phyloP scores from a whole-genome alignment of 352 stramenopile genomes.

The Pythium angustatum region DNA sequence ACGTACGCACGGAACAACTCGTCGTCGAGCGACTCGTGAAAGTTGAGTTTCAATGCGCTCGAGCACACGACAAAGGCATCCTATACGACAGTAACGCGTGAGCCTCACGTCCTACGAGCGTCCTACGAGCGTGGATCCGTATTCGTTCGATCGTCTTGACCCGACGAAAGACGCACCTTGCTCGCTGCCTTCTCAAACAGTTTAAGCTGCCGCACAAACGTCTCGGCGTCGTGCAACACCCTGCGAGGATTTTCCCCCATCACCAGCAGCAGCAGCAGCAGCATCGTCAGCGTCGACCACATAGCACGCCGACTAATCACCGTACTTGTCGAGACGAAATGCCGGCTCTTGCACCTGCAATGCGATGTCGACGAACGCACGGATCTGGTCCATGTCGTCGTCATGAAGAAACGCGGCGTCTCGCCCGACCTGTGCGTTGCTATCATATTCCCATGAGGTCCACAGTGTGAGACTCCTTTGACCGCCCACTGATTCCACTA shows the following conservation, averaged over 20 bases:
- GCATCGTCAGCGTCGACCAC: too few relatives aligned
- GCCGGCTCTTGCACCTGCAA: constrained; percentile 34
- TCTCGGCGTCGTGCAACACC: constrained; percentile 29
- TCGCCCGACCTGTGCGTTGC: constrained; percentile 7
- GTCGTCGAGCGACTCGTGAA: constrained; percentile 48
- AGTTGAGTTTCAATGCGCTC: constrained; percentile 62
- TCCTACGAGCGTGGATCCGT: too few relatives aligned
- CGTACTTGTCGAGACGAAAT: constrained; percentile 31
- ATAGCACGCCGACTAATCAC: too few relatives aligned
- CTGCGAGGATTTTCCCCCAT: too few relatives aligned
- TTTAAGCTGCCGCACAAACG: constrained; percentile 38
- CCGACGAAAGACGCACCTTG: too few relatives aligned
- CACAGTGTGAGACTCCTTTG: too few relatives aligned
- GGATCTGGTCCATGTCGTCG: constrained; percentile 33
- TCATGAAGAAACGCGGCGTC: constrained; percentile 28
- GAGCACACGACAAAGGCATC: constrained; percentile 58
- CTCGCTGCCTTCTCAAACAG: constrained; percentile 58
- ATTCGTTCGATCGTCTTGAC: too few relatives aligned
- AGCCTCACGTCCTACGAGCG: too few relatives aligned
- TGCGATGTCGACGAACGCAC: constrained; percentile 36
- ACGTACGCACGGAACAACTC: constrained; percentile 63
- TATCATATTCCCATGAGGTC: neutral
- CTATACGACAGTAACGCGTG: constrained; percentile 30
- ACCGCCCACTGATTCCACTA: too few relatives aligned
- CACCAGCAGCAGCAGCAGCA: too few relatives aligned